Evolutionary conservation across 345 rosid species (phyloP).

Genomic region (Populus davidiana): DNA sequence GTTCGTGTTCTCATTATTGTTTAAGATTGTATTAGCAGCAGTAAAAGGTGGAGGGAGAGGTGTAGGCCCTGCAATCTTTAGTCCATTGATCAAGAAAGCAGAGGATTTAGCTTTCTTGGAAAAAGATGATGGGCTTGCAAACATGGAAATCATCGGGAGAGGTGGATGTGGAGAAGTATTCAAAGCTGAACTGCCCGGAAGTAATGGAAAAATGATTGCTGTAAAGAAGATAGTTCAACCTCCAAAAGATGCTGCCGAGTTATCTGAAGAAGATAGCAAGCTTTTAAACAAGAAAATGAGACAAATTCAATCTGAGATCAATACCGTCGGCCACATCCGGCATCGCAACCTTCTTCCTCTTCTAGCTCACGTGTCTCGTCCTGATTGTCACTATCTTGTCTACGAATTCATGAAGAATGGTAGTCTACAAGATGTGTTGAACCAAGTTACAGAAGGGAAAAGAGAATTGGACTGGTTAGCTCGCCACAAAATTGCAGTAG

Average conservation of each 20-base stretch:
- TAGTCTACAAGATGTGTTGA: constrained; percentile 61
- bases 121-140: constrained; percentile 56
- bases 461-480: constrained; percentile 63
- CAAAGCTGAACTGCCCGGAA: constrained; percentile 67
- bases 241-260: constrained; percentile 59
- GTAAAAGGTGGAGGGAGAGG: constrained; percentile 46
- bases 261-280: constrained; percentile 68
- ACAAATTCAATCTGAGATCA: constrained; percentile 76
- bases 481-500: constrained; percentile 67
- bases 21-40: constrained; percentile 47
- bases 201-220: constrained; percentile 67
- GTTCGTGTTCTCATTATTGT: constrained; percentile 58
- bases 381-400: constrained; percentile 74
- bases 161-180: constrained; percentile 95
- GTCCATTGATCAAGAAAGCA: constrained; percentile 74
- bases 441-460: constrained; percentile 41
- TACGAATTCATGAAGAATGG: constrained; percentile 96
- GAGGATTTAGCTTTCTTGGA: constrained; percentile 80
- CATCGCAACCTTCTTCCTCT: constrained; percentile 79
- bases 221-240: constrained; percentile 77
- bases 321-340: constrained; percentile 75
- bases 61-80: constrained; percentile 60
- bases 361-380: constrained; percentile 68
- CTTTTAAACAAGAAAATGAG: constrained; percentile 65
- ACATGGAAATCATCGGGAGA: constrained; percentile 57